Base-by-base conservation (phyloP, 345 rosid species). In the Arabidopsis arenosa region DNA sequence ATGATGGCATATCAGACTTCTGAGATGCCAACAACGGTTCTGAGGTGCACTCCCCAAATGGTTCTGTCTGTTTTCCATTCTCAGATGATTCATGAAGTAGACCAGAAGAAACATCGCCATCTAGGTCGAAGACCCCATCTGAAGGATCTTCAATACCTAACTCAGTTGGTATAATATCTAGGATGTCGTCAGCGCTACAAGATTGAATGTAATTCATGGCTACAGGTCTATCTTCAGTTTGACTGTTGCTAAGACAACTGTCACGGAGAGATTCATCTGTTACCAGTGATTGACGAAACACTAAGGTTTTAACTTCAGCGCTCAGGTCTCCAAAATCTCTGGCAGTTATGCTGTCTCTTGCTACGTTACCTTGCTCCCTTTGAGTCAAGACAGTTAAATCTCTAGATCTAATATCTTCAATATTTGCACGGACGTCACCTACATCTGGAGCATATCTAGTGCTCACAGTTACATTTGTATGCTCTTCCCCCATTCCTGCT, bases 151-250 rank as follows among this genome's bases (percentile, higher is more conserved):
- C 79, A 57, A 75, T 77, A 41, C 33, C 81, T 41, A 65, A 68
- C 62, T 85, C 85, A 43, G 84, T 72, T 36, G 68, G 82, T 75
- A 80, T 84, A 75, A 67, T 72, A 57, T 81, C 86, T 60, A 84
- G 78, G 60, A 80, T 63, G 41, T 82, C 82, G 30, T 78, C 77
- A 35, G 79, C 21, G 13, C 84, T 66, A 76, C 79, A 77, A 75
- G 76, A 76, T 12, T 85, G 78, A 35, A 79, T 81, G 75, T 63
- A 71, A 53, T 76, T 79, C 48, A 67, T 72, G 65, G 63, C 75
- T 47, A 80, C 82, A 77, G 80, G 75, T 74, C 68, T 67, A 75
- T 57, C 83, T 70, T 53, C 61, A 55, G 72, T 81, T 40, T 76
- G 73, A 70, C 70, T 82, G 72, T 60, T 70, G 69, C 78, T 11